A percentile compares a stretch with the other conserved stretches of the same genome.
These are phyloP conservation scores for Hanseniaspora lindneri DNA, from an alignment of 805 yeast genomes.

Conservation along the genomic window DNA sequence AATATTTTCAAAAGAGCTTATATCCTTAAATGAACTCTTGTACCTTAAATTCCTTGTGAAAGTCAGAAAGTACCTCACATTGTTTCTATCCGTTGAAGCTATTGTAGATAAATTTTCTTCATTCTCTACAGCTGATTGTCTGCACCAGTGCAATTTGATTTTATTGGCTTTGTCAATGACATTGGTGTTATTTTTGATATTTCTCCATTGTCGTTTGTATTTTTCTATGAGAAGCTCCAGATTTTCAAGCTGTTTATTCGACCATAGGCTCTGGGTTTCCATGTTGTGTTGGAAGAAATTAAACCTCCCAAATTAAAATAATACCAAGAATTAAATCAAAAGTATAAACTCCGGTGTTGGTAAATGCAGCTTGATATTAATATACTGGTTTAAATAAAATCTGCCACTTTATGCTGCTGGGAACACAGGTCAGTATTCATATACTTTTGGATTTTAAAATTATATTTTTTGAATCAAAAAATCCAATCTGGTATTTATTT, in stretches of 20 bases:
- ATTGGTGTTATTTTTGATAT: slow-evolving; percentile 11
- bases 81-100: background rate
- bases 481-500: no score
- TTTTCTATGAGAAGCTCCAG: slow-evolving; percentile 14
- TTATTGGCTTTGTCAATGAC: background rate
- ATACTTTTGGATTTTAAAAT: no score
- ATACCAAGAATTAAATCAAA: no score
- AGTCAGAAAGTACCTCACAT: slow-evolving; percentile 1
- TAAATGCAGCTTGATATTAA: no score
- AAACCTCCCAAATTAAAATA: no score
- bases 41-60: background rate
- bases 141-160: slow-evolving; percentile 7
- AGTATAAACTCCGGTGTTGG: no score
- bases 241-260: slow-evolving; percentile 12
- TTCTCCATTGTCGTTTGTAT: slow-evolving; percentile 11
- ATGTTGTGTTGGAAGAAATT: no score
- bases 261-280: slow-evolving; percentile 2
- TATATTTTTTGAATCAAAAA: no score
- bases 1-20: background rate
- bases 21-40: background rate
- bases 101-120: no score
- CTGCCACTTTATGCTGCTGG: no score
- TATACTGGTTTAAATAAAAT: no score
- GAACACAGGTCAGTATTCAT: no score
- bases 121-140: background rate